These are phyloP conservation scores for Coelastrella sp. DNA, from an alignment of 139 green algal species.

Conservation along the genomic window DNA sequence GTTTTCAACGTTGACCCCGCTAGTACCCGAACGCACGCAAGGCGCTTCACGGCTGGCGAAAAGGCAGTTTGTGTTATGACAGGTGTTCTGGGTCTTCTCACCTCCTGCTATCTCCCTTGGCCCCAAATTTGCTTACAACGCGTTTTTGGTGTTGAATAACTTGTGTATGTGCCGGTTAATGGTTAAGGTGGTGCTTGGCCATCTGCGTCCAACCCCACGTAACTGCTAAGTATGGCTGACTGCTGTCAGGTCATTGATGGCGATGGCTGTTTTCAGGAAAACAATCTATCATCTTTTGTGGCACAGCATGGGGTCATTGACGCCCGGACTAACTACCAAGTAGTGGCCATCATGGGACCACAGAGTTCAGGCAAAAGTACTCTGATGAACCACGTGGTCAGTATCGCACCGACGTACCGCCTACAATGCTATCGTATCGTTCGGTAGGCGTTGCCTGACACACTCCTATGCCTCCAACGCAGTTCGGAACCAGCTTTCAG, in stretches of 20 bases:
- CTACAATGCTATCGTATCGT: too few species aligned
- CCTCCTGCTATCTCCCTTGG: too few species aligned
- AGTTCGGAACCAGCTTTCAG: constrained; percentile 95
- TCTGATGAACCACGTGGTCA: constrained; percentile 91
- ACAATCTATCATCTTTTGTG: constrained; percentile 62
- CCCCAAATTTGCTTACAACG: too few species aligned
- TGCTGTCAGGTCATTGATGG: constrained; percentile 76
- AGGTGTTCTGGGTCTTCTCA: too few species aligned
- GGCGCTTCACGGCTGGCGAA: too few species aligned
- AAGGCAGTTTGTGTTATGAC: too few species aligned
- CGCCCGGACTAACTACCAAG: constrained; percentile 78
- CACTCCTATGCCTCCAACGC: constrained; percentile 26
- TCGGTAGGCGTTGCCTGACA: not conserved
- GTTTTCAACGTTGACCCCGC: too few species aligned
- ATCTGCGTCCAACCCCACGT: not conserved
- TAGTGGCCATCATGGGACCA: constrained; percentile 98
- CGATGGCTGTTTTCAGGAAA: constrained; percentile 71
- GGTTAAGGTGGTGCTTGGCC: not conserved
- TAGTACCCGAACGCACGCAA: too few species aligned
- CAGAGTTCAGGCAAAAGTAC: constrained; percentile 96
- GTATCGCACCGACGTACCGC: not conserved
- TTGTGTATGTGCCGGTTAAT: not conserved
- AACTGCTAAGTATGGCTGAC: not conserved
- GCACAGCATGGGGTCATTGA: constrained; percentile 51
- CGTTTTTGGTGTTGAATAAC: too few species aligned